Conservation (phyloP, 805 yeast genomes). For the Candida berthetii region DNA sequence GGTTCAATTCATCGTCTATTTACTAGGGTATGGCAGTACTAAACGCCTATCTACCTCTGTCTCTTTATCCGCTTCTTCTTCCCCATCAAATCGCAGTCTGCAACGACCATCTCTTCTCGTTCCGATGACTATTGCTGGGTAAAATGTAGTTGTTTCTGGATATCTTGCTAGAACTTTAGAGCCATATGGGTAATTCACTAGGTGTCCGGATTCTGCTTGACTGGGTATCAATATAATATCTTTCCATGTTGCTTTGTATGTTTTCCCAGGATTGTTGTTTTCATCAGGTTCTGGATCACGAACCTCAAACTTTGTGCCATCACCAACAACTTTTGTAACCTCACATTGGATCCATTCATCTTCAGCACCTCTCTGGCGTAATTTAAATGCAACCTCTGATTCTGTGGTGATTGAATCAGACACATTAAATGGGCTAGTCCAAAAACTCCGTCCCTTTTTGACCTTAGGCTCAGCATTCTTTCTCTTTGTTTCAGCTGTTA, state of each 20-base stretch:
- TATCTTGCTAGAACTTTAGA: slow-evolving; percentile 86
- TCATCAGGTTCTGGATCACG: slow-evolving; percentile 98
- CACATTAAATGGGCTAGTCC: slow-evolving; percentile 52
- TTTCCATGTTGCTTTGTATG: slow-evolving; percentile 75
- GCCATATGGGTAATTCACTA: slow-evolving; percentile 62
- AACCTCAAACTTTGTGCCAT: slow-evolving; percentile 77
- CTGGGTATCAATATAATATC: slow-evolving; percentile 75
- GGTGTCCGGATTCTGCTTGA: slow-evolving; percentile 29
- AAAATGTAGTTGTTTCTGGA: slow-evolving; percentile 96
- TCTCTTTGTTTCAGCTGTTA: slow-evolving; percentile 22
- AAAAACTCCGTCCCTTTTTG: slow-evolving; percentile 24
- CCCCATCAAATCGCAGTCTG: slow-evolving; percentile 86
- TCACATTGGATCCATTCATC: slow-evolving; percentile 96
- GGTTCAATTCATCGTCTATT: no score
- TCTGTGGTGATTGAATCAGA: slow-evolving; percentile 55
- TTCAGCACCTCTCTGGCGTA: slow-evolving; percentile 63
- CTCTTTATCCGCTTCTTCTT: slow-evolving; percentile 93
- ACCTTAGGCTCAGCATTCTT: slow-evolving; percentile 14
- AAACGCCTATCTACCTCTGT: slow-evolving; percentile 85
- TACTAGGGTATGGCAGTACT: slow-evolving; percentile 68
- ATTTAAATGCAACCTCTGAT: slow-evolving; percentile 83
- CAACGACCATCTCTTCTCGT: slow-evolving; percentile 70
- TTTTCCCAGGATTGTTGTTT: slow-evolving; percentile 78
- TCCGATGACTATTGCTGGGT: slow-evolving; percentile 88
- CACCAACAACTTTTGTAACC: slow-evolving; percentile 69